A percentile compares a stretch with the other conserved stretches of the same genome.
These are phyloP conservation scores for Aspergillus haitiensis DNA, from an alignment of 495 filamentous ascomycete species.

Conservation along the genomic window DNA sequence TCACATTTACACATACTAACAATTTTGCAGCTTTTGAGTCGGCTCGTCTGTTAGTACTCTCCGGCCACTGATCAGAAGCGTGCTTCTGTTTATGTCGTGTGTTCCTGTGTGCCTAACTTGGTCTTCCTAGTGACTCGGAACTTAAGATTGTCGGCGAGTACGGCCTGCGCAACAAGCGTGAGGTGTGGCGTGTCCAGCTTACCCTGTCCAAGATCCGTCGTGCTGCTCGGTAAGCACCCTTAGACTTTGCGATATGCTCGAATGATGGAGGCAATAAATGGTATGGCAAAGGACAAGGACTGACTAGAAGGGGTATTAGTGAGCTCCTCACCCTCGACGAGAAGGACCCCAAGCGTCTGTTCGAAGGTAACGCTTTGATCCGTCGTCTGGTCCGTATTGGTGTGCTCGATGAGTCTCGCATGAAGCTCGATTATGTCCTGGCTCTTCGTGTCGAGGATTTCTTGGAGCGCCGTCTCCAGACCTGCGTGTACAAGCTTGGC, in stretches of 20 bases:
- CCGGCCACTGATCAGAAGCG: constrained; percentile 98
- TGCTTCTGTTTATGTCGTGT: constrained; percentile 95
- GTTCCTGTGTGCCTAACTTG: constrained; percentile 40
- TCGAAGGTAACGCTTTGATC: constrained; percentile 99
- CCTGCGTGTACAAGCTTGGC: constrained; percentile 99
- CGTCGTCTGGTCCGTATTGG: constrained; percentile 98
- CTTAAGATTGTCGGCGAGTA: constrained; percentile 99
- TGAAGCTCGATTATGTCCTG: constrained; percentile 99
- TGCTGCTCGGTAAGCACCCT: constrained; percentile 86
- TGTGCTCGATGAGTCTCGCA: constrained; percentile 99
- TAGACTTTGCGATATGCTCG: neutral
- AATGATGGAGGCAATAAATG: neutral
- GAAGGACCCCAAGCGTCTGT: constrained; percentile 99
- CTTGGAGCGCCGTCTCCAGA: constrained; percentile 98
- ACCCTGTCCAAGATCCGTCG: constrained; percentile 99
- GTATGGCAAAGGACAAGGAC: neutral
- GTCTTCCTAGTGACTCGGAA: constrained; percentile 84
- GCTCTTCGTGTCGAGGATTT: constrained; percentile 98
- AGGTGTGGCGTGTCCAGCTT: constrained; percentile 99
- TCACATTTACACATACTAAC: constrained; percentile 34
- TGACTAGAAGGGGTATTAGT: constrained; percentile 51
- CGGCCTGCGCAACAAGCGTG: constrained; percentile 99
- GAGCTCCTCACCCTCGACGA: constrained; percentile 99
- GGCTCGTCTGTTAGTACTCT: constrained; percentile 94
- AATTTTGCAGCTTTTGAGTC: constrained; percentile 78